These are phyloP conservation scores for Hortiboletus flavorubellus DNA, from an alignment of 768 basidiomycete genomes.

Conservation along the genomic window DNA sequence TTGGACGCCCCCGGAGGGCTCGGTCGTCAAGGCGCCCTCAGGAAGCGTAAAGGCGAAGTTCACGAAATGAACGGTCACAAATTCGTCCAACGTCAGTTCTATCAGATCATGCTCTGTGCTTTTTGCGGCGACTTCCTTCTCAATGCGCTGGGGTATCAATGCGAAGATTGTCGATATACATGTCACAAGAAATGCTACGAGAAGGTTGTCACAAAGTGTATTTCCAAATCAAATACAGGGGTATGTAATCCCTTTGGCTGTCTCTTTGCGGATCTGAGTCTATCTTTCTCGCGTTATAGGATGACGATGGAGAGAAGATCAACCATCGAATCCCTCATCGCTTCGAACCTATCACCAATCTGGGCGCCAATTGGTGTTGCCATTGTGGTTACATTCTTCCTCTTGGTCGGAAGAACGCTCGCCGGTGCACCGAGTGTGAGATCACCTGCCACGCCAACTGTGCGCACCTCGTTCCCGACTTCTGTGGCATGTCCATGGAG, in stretches of 20 bases:
- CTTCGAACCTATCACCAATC: constrained; percentile 94
- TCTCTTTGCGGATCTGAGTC: not conserved
- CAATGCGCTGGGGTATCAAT: constrained; percentile 97
- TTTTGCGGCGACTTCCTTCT: constrained; percentile 97
- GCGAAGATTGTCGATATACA: constrained; percentile 98
- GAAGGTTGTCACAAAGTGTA: constrained; percentile 99
- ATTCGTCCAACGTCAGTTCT: constrained; percentile 96
- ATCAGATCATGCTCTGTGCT: constrained; percentile 97
- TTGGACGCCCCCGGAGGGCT: constrained; percentile 87
- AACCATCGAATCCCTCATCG: constrained; percentile 99
- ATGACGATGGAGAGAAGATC: constrained; percentile 97
- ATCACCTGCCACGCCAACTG: constrained; percentile 98
- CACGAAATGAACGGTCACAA: constrained; percentile 99
- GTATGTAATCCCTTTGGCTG: constrained; percentile 46
- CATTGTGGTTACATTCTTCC: constrained; percentile 99
- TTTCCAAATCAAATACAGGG: constrained; percentile 92
- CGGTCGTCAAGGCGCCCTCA: constrained; percentile 95
- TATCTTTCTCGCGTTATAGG: constrained; percentile 41
- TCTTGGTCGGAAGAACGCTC: constrained; percentile 93
- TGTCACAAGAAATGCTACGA: constrained; percentile 99
- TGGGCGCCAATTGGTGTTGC: constrained; percentile 99
- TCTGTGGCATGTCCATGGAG: constrained; percentile 99
- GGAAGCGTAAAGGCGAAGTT: constrained; percentile 96
- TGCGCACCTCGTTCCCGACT: constrained; percentile 97
- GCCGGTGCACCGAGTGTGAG: constrained; percentile 93